Evolutionary conservation across 495 filamentous ascomycete genomes (phyloP).

Genomic region (Aspergillus coremiiformis): DNA sequence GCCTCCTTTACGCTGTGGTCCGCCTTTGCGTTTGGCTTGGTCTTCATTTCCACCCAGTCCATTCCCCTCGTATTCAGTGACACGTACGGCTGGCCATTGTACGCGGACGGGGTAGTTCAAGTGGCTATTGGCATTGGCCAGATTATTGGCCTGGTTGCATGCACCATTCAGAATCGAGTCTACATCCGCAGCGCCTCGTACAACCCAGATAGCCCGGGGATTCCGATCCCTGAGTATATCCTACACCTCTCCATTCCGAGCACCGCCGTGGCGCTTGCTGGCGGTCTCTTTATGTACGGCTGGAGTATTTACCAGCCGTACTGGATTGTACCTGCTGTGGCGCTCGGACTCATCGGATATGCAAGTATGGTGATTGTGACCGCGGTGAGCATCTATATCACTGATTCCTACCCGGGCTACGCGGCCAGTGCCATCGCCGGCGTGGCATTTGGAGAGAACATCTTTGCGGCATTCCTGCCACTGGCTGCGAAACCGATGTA

Average conservation of each 20-base stretch:
- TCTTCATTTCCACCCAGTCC: constrained; percentile 12
- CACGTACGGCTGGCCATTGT: constrained; percentile 2
- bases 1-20: constrained; percentile 10
- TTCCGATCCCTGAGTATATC: constrained; percentile 13
- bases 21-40: constrained; percentile 8
- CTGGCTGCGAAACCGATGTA: constrained; percentile 40
- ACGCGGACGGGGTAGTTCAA: constrained; percentile 5
- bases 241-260: constrained; percentile 13
- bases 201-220: constrained; percentile 5
- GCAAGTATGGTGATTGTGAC: constrained; percentile 27
- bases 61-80: constrained; percentile 8
- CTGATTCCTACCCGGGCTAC: constrained; percentile 28
- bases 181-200: constrained; percentile 3
- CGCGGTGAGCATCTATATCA: constrained; percentile 26
- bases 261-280: constrained; percentile 7
- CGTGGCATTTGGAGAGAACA: constrained; percentile 32
- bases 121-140: constrained; percentile 7
- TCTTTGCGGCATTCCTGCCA: constrained; percentile 31
- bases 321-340: constrained; percentile 22
- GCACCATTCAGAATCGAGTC: constrained; percentile 3
- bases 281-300: constrained; percentile 17
- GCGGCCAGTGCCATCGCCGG: constrained; percentile 30
- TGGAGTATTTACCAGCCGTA: constrained; percentile 9
- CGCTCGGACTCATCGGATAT: constrained; percentile 15
- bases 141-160: constrained; percentile 5